Conservation (phyloP, 2,329 filamentous ascomycete genomes). For the Knoxdaviesia proteae region DNA sequence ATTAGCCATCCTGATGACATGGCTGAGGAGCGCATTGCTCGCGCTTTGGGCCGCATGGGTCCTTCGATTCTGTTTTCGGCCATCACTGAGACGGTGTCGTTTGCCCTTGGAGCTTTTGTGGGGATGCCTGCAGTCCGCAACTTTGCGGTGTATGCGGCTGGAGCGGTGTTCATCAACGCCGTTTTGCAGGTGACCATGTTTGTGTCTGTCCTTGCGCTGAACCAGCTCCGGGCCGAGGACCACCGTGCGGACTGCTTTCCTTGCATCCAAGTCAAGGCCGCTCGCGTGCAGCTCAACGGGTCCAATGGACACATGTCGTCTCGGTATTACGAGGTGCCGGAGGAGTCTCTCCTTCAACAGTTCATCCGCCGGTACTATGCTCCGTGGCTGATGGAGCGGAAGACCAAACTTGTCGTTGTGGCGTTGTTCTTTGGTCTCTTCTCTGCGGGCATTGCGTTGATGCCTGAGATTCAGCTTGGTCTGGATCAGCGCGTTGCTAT, state of each 20-base stretch:
- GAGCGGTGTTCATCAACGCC: slow-evolving; percentile 92
- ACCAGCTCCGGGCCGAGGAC: slow-evolving; percentile 77
- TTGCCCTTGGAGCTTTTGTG: slow-evolving; percentile 78
- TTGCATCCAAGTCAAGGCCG: slow-evolving; percentile 61
- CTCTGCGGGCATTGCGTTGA: slow-evolving; percentile 61
- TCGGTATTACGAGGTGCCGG: slow-evolving; percentile 51
- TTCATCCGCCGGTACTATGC: slow-evolving; percentile 88
- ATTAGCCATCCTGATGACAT: slow-evolving; percentile 73
- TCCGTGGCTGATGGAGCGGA: slow-evolving; percentile 57
- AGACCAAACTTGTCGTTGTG: slow-evolving; percentile 56
- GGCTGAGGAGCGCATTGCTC: slow-evolving; percentile 68
- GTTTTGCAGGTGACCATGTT: slow-evolving; percentile 96
- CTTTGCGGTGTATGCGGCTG: slow-evolving; percentile 89
- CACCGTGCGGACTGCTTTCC: slow-evolving; percentile 82
- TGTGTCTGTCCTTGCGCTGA: slow-evolving; percentile 72
- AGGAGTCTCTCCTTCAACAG: slow-evolving; percentile 63
- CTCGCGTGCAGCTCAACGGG: slow-evolving; percentile 41
- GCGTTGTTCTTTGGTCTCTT: slow-evolving; percentile 74
- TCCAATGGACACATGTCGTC: slow-evolving; percentile 33
- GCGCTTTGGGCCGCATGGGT: slow-evolving; percentile 85
- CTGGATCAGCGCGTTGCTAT: slow-evolving; percentile 90
- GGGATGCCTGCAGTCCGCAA: slow-evolving; percentile 97
- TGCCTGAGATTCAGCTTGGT: slow-evolving; percentile 70
- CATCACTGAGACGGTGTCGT: slow-evolving; percentile 83
- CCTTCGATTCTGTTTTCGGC: slow-evolving; percentile 91